phyloP scores from a whole-genome alignment of 371 early-diverging fungal genomes.

The Mucor saturninus region DNA sequence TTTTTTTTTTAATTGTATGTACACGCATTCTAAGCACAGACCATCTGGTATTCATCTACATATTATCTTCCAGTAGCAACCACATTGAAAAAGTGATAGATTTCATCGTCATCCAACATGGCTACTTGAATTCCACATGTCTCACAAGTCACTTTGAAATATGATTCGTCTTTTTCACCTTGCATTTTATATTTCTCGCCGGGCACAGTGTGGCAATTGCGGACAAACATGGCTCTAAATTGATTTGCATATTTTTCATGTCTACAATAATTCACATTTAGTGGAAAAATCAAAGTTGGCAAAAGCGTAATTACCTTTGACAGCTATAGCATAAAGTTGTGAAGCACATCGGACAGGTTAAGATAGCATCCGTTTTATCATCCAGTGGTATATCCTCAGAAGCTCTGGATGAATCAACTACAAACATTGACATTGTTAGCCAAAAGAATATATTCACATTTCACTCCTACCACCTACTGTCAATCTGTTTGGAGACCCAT shows the following conservation, averaged over 20 bases:
- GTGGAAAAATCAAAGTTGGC: background rate
- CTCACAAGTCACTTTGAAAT: constrained; percentile 63
- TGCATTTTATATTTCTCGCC: constrained; percentile 41
- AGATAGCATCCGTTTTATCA: constrained; percentile 64
- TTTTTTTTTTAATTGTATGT: background rate
- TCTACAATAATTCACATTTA: constrained; percentile 29
- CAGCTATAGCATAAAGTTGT: constrained; percentile 68
- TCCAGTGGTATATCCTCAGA: constrained; percentile 28
- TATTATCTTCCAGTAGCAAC: constrained; percentile 42
- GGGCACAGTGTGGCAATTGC: constrained; percentile 57
- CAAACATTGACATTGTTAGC: too few species aligned
- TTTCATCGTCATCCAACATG: constrained; percentile 69
- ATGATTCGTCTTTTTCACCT: constrained; percentile 40
- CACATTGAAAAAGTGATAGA: constrained; percentile 75
- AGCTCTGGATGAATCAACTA: constrained; percentile 14
- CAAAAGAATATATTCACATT: too few species aligned
- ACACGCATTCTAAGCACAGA: background rate
- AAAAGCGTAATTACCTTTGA: constrained; percentile 54
- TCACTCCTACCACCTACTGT: constrained; percentile 31
- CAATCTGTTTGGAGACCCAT: constrained; percentile 61
- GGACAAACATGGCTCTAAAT: constrained; percentile 77
- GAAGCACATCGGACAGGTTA: constrained; percentile 72
- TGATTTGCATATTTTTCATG: constrained; percentile 67
- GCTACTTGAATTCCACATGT: constrained; percentile 70
- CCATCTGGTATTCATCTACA: background rate